Base-by-base conservation (phyloP, 129 eudicot species). In the Flaveria brownii region DNA sequence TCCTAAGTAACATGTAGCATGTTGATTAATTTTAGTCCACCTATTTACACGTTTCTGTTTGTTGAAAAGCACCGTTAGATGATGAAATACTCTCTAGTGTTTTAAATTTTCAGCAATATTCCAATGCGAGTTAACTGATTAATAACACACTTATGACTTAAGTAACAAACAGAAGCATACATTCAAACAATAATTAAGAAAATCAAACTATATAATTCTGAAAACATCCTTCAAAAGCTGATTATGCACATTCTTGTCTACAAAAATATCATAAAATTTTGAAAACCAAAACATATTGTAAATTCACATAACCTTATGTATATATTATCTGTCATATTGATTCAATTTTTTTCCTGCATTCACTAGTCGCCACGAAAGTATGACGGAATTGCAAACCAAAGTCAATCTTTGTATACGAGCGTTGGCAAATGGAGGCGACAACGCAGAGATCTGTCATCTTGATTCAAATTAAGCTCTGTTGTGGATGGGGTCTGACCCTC, bases 401-500 rank as follows among this genome's bases (percentile, higher is more conserved):
- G 41, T 36, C 41, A 36, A 5, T 36, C 41, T 36, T 36, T 36
- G 41, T 7, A 30, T 30, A 30, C 36, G 36, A 5, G 41, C 8
- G 1, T 36, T 36, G 41, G 41, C 41, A 36, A 36, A 36, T 36
- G 41, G 41, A 36, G 41, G 41, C 41, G 41, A 36, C 41, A 36
- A 36, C 7, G 1, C 41, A 36, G 5, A 55, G 59, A 47, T 51
- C 17, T 25, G 62, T 78, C 72, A 75, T 28, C 43, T 76, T 60
- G 42, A 61, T 39, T 46, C 33, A 61, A 63, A 77, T 71, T 30
- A 93, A 77, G 87, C 79, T 73, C 83, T 81, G 82, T 93, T 93
- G 81, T 93, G 98, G 74, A 93, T 93, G 25, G 98, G 98, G 77
- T 93, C 93, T 11, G 97, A 82, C 61, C 98, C 98, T 83, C 66